Conservation (phyloP, 2,329 filamentous ascomycete genomes). For the Raffaelea arxii region DNA sequence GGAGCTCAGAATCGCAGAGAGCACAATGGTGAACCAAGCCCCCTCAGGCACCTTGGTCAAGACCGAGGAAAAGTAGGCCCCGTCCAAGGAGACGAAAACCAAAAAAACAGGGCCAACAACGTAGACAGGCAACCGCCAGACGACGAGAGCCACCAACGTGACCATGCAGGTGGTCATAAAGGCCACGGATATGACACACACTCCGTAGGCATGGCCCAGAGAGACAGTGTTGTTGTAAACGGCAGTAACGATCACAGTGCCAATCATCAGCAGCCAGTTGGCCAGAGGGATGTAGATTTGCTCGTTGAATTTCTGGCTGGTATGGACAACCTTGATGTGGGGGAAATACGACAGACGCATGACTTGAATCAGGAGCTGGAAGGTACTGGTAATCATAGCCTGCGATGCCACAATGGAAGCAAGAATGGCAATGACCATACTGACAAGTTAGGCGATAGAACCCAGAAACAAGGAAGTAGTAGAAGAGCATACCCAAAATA, state of each 20-base stretch:
- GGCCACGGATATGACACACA: conserved; percentile 72
- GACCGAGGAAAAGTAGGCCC: conserved; percentile 58
- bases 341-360: conserved; percentile 67
- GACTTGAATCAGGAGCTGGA: conserved; percentile 59
- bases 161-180: conserved; percentile 72
- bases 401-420: conserved; percentile 69
- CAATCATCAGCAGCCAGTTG: conserved; percentile 70
- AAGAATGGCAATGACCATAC: conserved; percentile 55
- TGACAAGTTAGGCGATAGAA: neutral
- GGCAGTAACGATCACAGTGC: conserved; percentile 63
- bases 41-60: conserved; percentile 65
- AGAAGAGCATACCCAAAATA: conserved; percentile 35
- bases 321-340: conserved; percentile 64
- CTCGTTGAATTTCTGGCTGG: conserved; percentile 58
- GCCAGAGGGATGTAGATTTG: conserved; percentile 68
- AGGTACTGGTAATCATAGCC: conserved; percentile 67
- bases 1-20: conserved; percentile 51
- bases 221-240: conserved; percentile 65
- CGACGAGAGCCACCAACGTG: conserved; percentile 58
- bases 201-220: conserved; percentile 66
- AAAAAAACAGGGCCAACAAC: conserved; percentile 55
- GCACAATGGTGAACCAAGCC: conserved; percentile 66
- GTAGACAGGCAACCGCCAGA: conserved; percentile 55
- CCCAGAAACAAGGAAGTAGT: no score
- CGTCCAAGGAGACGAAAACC: conserved; percentile 56